Evolutionary conservation across 192 early-diverging fungal genomes (phyloP).

Genomic region (Coemansia guatemalensis): DNA sequence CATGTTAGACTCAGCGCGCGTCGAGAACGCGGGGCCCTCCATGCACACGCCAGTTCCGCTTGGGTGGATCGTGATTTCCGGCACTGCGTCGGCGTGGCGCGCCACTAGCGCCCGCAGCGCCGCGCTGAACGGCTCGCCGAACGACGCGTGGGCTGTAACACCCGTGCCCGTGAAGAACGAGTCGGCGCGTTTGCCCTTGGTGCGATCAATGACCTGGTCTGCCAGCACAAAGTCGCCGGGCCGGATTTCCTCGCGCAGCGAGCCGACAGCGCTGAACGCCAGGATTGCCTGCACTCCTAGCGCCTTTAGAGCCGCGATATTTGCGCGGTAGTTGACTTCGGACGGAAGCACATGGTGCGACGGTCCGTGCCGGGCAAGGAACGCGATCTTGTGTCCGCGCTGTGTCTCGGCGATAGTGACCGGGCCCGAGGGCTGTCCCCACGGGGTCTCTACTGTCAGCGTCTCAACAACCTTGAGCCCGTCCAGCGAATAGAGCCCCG

Average conservation of each 20-base stretch:
- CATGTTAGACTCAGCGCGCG: slow-evolving; percentile 94
- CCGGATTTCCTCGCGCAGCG: slow-evolving; percentile 88
- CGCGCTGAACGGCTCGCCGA: slow-evolving; percentile 91
- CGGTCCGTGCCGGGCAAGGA: slow-evolving; percentile 93
- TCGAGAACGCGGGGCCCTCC: slow-evolving; percentile 98
- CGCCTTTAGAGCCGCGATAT: slow-evolving; percentile 96
- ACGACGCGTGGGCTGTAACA: slow-evolving; percentile 85
- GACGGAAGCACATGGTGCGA: slow-evolving; percentile 83
- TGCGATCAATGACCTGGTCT: slow-evolving; percentile 95
- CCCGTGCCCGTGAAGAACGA: slow-evolving; percentile 95
- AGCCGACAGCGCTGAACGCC: slow-evolving; percentile 97
- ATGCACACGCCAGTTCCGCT: slow-evolving; percentile 92
- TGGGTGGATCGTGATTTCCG: slow-evolving; percentile 60
- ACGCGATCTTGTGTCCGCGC: slow-evolving; percentile 83
- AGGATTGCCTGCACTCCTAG: slow-evolving; percentile 90
- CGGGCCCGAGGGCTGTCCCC: slow-evolving; percentile 85
- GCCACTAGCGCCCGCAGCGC: slow-evolving; percentile 73
- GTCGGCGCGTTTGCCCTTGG: slow-evolving; percentile 90
- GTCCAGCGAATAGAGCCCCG: slow-evolving; percentile 87
- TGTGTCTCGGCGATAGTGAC: slow-evolving; percentile 76
- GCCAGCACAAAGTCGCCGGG: slow-evolving; percentile 95
- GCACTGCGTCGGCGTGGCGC: slow-evolving; percentile 56
- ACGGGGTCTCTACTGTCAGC: slow-evolving; percentile 84
- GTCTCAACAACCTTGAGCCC: slow-evolving; percentile 77
- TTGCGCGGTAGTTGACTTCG: slow-evolving; percentile 92